Evolutionary conservation across 176 grass and related monocot genomes (phyloP).

Genomic region (Avena sativa): DNA sequence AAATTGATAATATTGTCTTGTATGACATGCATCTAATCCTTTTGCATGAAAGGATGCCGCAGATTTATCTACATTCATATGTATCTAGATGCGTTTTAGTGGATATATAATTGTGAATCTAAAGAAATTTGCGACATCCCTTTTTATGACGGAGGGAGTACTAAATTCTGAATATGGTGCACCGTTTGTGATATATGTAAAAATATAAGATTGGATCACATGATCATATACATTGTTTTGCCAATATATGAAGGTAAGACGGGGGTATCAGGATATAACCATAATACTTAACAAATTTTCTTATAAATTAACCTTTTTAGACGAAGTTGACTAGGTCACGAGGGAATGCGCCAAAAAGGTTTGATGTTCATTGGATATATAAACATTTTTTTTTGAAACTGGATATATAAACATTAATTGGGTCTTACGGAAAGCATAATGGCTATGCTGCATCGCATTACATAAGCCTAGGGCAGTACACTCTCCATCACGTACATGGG

Average conservation of each 20-base stretch:
- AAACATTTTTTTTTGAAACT: background rate
- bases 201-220: background rate
- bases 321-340: background rate
- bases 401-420: background rate
- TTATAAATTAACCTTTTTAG: background rate
- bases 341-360: conserved; percentile 11
- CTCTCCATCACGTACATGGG: conserved; percentile 42
- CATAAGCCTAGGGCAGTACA: conserved; percentile 40
- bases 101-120: too few relatives aligned
- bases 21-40: too few relatives aligned
- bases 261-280: background rate
- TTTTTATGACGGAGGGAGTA: too few relatives aligned
- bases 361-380: conserved; percentile 8
- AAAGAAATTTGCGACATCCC: too few relatives aligned
- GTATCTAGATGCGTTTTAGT: too few relatives aligned
- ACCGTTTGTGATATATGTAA: background rate
- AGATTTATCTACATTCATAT: too few relatives aligned
- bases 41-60: too few relatives aligned
- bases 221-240: background rate
- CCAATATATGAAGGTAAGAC: background rate
- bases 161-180: background rate
- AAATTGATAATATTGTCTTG: background rate
- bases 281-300: background rate
- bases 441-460: conserved; percentile 11
- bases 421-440: conserved; percentile 22